These are phyloP conservation scores for Heliosperma pusillum DNA, from an alignment of 148 eudicot genomes.

Conservation along the genomic window DNA sequence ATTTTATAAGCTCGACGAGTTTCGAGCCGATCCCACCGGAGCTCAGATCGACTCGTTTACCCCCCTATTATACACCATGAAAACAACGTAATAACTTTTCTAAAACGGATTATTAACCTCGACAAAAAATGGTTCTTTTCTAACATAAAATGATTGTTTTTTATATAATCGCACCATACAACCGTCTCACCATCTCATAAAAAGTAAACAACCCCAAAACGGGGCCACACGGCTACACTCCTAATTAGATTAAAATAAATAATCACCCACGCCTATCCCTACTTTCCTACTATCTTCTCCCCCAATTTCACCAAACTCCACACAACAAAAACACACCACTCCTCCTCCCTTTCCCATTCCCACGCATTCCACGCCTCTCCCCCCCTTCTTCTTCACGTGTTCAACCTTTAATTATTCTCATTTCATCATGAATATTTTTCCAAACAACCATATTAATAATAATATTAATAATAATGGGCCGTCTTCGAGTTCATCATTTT, in stretches of 20 bases:
- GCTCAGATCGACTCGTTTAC: too few species aligned
- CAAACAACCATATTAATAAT: background rate
- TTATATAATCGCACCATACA: too few species aligned
- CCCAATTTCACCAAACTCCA: background rate
- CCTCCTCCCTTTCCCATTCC: background rate
- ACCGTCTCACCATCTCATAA: too few species aligned
- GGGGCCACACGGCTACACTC: too few species aligned
- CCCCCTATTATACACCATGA: too few species aligned
- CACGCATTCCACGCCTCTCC: slow-evolving; percentile 33
- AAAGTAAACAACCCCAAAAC: too few species aligned
- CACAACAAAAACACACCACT: background rate
- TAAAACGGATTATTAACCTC: too few species aligned
- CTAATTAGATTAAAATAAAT: background rate
- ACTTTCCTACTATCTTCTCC: background rate
- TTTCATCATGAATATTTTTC: slow-evolving; percentile 43
- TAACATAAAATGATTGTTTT: too few species aligned
- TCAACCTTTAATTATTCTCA: slow-evolving; percentile 27
- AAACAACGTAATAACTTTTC: too few species aligned
- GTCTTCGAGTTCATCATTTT: background rate
- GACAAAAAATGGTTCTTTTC: too few species aligned
- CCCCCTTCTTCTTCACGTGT: slow-evolving; percentile 30
- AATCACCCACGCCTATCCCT: slow-evolving; percentile 9
- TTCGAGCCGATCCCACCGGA: too few species aligned
- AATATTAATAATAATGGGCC: background rate
- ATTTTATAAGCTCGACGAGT: too few species aligned